A percentile compares a stretch with the other conserved stretches of the same genome.
These are phyloP conservation scores for Sporopachydermia cereana DNA, from an alignment of 1,139 yeast genomes.

Conservation along the genomic window DNA sequence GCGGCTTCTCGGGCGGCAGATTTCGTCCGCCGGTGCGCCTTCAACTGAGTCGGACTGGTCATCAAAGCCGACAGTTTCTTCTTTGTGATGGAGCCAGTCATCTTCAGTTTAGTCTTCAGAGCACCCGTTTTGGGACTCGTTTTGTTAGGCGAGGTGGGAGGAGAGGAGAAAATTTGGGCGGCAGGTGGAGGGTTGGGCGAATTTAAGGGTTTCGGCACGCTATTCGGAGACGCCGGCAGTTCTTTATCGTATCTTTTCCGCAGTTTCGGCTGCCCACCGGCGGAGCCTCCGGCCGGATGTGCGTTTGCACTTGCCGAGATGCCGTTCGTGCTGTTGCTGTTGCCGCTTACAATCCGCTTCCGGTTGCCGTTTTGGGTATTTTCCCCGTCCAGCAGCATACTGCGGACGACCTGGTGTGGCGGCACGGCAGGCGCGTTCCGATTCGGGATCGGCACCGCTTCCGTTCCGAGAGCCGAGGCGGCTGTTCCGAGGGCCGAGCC, in stretches of 20 bases:
- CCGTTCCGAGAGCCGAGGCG: too few species aligned
- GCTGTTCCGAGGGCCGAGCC: too few species aligned
- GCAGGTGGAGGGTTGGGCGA: neutral
- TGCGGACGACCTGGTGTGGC: neutral
- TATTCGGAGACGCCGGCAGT: neutral
- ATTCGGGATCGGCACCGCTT: neutral
- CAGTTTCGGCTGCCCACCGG: too few species aligned
- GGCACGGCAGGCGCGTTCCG: neutral
- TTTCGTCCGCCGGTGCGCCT: neutral
- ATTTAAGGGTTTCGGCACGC: neutral
- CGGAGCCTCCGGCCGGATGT: too few species aligned
- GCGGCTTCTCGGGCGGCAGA: neutral
- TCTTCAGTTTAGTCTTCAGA: neutral
- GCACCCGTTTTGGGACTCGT: neutral
- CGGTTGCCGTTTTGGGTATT: neutral
- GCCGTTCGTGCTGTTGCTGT: too few species aligned
- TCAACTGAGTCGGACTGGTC: neutral
- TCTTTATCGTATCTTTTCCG: too few species aligned
- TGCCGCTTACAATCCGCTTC: too few species aligned
- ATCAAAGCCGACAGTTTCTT: neutral
- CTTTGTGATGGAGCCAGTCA: neutral
- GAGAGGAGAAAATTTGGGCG: neutral
- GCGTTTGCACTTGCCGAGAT: too few species aligned
- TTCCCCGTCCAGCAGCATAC: constrained; percentile 1
- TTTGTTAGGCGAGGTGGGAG: too few species aligned